phyloP scores from a whole-genome alignment of 441 rosid species.

The Daphne laureola region DNA sequence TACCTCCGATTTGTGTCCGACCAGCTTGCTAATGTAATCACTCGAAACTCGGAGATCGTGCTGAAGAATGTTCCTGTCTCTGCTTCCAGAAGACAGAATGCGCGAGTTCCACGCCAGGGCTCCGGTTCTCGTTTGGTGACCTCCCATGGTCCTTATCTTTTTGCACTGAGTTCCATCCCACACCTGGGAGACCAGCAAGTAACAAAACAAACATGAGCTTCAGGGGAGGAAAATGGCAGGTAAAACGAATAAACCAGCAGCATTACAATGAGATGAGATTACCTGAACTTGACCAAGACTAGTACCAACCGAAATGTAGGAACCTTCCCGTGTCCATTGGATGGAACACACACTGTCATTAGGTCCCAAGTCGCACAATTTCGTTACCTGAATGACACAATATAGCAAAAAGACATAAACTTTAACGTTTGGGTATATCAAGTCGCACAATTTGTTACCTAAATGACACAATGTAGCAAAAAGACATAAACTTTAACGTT shows the following conservation, averaged over 20 bases:
- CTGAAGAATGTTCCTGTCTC: slow-evolving; percentile 88
- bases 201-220: not conserved
- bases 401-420: slow-evolving; percentile 4
- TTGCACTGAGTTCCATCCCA: slow-evolving; percentile 95
- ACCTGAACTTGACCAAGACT: slow-evolving; percentile 95
- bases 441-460: slow-evolving; percentile 99
- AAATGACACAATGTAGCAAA: slow-evolving; percentile 14
- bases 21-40: slow-evolving; percentile 67
- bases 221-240: not conserved
- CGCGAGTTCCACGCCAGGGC: slow-evolving; percentile 97
- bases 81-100: slow-evolving; percentile 83
- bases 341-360: slow-evolving; percentile 74
- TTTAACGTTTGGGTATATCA: slow-evolving; percentile 13
- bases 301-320: slow-evolving; percentile 89
- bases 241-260: slow-evolving; percentile 1
- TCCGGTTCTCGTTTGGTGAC: slow-evolving; percentile 94
- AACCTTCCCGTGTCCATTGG: slow-evolving; percentile 97
- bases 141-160: slow-evolving; percentile 84
- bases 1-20: slow-evolving; percentile 95
- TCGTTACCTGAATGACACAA: slow-evolving; percentile 71
- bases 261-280: slow-evolving; percentile 5
- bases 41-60: slow-evolving; percentile 86
- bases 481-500: not conserved
- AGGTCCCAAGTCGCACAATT: slow-evolving; percentile 89
- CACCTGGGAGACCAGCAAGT: slow-evolving; percentile 37